A percentile compares a stretch with the other conserved stretches of the same genome.
Evolutionary conservation across 768 basidiomycete genomes (phyloP).

Genomic region (Tephrocybe sp.): DNA sequence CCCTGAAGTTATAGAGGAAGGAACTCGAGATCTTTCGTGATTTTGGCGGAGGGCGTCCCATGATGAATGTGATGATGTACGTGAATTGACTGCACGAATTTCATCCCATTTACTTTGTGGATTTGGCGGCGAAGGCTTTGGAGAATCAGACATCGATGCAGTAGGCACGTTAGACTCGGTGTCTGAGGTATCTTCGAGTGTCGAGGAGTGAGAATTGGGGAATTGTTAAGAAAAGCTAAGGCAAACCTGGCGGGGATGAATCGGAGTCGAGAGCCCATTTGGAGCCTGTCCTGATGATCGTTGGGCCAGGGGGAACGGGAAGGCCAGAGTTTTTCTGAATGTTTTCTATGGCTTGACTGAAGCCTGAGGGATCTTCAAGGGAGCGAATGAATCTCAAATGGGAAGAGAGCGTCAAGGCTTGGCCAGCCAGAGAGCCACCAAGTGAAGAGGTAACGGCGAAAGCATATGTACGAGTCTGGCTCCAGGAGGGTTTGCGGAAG

Average conservation of each 20-base stretch:
- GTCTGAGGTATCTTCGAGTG: conserved; percentile 6
- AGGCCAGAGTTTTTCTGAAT: conserved; percentile 42
- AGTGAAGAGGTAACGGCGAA: conserved; percentile 21
- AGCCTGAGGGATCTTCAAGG: conserved; percentile 37
- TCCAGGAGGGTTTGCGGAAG: conserved; percentile 24
- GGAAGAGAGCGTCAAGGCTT: conserved; percentile 23
- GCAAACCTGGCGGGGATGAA: conserved; percentile 5
- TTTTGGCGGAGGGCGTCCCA: conserved; percentile 70
- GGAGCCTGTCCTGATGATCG: conserved; percentile 24
- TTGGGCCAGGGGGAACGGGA: conserved; percentile 20
- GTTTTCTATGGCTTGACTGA: conserved; percentile 37
- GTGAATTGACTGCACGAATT: conserved; percentile 53
- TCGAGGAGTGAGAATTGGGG: neutral
- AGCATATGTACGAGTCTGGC: conserved; percentile 13
- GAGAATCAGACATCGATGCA: conserved; percentile 9
- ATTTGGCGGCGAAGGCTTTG: conserved; percentile 12
- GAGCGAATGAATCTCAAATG: conserved; percentile 35
- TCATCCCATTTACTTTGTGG: conserved; percentile 57
- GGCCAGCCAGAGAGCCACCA: conserved; percentile 30
- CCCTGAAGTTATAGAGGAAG: conserved; percentile 11
- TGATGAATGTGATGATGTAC: conserved; percentile 43
- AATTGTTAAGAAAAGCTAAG: neutral
- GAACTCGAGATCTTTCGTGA: conserved; percentile 38
- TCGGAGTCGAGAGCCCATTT: conserved; percentile 14
- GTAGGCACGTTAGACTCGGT: neutral